phyloP scores from a whole-genome alignment of 257 asterid species.

The Solanum appendiculatum region DNA sequence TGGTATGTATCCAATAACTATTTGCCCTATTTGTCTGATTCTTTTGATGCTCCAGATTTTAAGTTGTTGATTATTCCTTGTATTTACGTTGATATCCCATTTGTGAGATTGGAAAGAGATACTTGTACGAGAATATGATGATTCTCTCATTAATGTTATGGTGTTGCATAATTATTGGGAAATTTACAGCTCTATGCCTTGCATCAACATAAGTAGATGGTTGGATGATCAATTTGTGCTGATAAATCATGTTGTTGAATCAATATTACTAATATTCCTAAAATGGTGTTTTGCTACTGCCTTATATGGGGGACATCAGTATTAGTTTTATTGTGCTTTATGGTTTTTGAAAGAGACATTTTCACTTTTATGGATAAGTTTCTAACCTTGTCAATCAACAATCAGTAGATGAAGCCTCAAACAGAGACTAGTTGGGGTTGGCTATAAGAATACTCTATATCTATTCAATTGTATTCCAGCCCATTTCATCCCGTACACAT shows the following conservation, averaged over 20 bases:
- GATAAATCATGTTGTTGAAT: background rate
- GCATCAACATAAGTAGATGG: background rate
- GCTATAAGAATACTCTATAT: background rate
- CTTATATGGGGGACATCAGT: background rate
- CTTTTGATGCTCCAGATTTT: background rate
- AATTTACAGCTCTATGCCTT: background rate
- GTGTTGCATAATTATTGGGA: background rate
- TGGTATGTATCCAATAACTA: conserved; percentile 23
- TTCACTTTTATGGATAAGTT: background rate
- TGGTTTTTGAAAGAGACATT: background rate
- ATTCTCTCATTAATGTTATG: background rate
- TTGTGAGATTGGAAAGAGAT: background rate
- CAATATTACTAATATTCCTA: background rate
- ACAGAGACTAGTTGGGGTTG: background rate
- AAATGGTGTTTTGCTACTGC: background rate
- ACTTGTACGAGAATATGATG: background rate
- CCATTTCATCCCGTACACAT: background rate
- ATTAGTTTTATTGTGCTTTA: background rate
- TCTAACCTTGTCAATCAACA: background rate
- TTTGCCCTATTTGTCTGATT: background rate
- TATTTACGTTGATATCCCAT: background rate
- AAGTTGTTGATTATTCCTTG: background rate
- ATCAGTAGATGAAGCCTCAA: background rate
- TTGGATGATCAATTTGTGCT: background rate
- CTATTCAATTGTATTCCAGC: background rate